Evolutionary conservation across 345 rosid genomes (phyloP), one percentile per base, ranked within the genome.

Genomic region (Firmiana major): DNA sequence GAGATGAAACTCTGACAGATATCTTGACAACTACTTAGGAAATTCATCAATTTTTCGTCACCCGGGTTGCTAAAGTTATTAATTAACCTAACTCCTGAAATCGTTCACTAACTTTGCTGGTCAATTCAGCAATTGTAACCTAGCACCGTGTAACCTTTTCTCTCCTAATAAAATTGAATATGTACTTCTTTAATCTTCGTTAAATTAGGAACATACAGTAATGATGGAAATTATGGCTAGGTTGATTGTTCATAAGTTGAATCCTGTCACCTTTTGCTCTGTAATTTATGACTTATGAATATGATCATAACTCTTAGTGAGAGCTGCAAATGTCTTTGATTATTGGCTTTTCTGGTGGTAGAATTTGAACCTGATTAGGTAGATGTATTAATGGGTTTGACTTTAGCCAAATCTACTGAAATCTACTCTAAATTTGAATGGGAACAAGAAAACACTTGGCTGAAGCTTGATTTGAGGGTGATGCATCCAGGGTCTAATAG

Each of bases 221-320:
- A 66, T 66, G 19, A 26, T 1, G 3, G 53, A 43, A 17, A 13
- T 66, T 22, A 66, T 22, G 19, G 31, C 51, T 66, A 42, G 31
- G 34, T 43, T 40, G 9, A 66, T 66, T 43, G 53, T 21, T 42
- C 19, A 6, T 22, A 22, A 45, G 36, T 43, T 68, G 11, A 24
- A 68, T 68, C 19, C 73, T 68, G 17, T n/a, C n/a, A 16, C 72
- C 54, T 67, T 59, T 49, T 45, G 34, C 73, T 24, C 40, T 68
- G 57, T 67, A 67, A n/a, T 67, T 67, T 67, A 43, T 22, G 36
- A 45, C 54, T 38, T 38, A 38, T 38, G 4, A 38, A 4, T 58
- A 21, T 68, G 38, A 68, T 24, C 36, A 68, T 68, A 38, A 46
- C 21, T 68, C 28, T 16, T 68, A 24, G 38, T 45, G 55, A 46